Base-by-base conservation (phyloP, 768 basidiomycete species). In the Serpula lacrymans region DNA sequence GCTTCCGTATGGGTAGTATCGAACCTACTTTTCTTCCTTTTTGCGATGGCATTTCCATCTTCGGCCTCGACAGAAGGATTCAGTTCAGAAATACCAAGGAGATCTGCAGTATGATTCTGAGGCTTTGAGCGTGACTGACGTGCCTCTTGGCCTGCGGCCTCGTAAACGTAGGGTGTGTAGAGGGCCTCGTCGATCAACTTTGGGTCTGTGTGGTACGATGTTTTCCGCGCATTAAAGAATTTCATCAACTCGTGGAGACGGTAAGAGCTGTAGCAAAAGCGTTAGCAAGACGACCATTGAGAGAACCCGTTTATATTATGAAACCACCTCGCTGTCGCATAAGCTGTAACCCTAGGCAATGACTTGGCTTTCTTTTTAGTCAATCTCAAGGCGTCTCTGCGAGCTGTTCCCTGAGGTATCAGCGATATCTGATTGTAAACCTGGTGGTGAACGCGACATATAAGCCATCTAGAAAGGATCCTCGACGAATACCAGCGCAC, bases 301-400 rank as follows among this genome's bases (percentile, higher is more conserved):
- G 16, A 25, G 30, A 30, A 24, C 6, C 4, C n/a, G n/a, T n/a
- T n/a, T n/a, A n/a, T n/a, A n/a, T 34, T 29, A 22, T 27, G 16
- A 23, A 17, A 65, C 51, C 62, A 93, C 93, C 77, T 83, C 23
- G 93, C 89, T 12, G 92, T 96, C 31, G 93, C 91, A 63, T 95
- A 96, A 4, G 93, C 94, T 2, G 94, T 96, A n/a, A 94, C 94
- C 52, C 94, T 69, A 23, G 93, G 93, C 10, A 96, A 61, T 10
- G 80, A 82, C 58, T 93, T 94, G 2, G 92, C 91, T 59, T 94
- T 95, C 68, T 88, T 93, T 68, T 96, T 95, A 2, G 93, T 97
- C 49, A 97, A 63, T 43, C 74, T 82, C 46, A 92, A 64, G 3
- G 94, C 94, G 67, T 97, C 94, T 44, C 90, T 75, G 30, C 91